Evolutionary conservation across 192 early-diverging fungal genomes (phyloP).

Genomic region (Geranomyces michiganensis): DNA sequence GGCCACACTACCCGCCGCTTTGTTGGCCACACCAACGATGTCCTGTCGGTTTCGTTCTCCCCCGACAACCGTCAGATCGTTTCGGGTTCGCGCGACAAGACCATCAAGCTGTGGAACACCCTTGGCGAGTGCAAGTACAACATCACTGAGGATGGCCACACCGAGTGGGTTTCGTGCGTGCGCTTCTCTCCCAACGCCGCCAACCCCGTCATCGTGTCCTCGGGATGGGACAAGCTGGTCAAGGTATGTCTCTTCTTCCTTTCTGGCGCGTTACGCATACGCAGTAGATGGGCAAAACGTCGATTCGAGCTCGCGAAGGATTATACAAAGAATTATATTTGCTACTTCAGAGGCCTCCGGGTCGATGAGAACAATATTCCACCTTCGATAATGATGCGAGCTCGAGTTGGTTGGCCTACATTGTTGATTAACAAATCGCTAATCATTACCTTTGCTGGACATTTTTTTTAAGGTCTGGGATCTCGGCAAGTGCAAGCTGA

Average conservation of each 20-base stretch:
- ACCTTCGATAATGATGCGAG: slow-evolving; percentile 39
- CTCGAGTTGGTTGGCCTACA: not conserved
- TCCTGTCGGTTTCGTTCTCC: slow-evolving; percentile 99
- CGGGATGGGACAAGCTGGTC: slow-evolving; percentile 99
- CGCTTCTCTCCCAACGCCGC: slow-evolving; percentile 98
- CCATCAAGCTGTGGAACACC: slow-evolving; percentile 99
- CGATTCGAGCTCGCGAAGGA: slow-evolving; percentile 24
- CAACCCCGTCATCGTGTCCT: slow-evolving; percentile 96
- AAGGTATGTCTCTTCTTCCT: slow-evolving; percentile 72
- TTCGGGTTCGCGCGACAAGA: slow-evolving; percentile 97
- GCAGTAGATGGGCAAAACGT: not conserved
- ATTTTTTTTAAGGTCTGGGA: slow-evolving; percentile 87
- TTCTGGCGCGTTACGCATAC: not conserved
- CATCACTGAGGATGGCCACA: slow-evolving; percentile 95
- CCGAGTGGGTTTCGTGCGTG: slow-evolving; percentile 99
- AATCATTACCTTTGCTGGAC: not conserved
- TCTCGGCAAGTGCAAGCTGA: slow-evolving; percentile 96
- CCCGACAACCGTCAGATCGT: slow-evolving; percentile 99
- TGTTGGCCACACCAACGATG: slow-evolving; percentile 96
- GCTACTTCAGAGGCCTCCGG: slow-evolving; percentile 52
- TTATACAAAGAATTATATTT: slow-evolving; percentile 44
- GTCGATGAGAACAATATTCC: slow-evolving; percentile 50
- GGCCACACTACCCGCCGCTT: slow-evolving; percentile 96
- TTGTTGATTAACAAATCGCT: not conserved
- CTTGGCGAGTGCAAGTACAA: slow-evolving; percentile 99